Base-by-base conservation (phyloP, 176 grass and related monocot genomes). In the Carex scoparia region DNA sequence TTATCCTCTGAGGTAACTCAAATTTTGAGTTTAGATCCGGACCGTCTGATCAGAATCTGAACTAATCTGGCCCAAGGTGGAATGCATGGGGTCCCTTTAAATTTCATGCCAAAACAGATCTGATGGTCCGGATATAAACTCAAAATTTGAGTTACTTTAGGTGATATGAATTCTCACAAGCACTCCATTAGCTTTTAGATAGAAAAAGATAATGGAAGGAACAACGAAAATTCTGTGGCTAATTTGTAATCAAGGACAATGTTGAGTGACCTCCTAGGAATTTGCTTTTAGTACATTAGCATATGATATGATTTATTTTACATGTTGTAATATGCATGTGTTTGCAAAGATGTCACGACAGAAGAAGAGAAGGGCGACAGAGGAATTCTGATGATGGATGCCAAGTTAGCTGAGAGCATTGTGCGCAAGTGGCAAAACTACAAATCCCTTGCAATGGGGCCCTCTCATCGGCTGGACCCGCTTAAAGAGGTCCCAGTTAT, bases 401-500 rank as follows among this genome's bases (percentile, higher is more conserved):
- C 69, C 9, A 93, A 86, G 51, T 78, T 95, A 55, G 96, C 93
- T 79, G 93, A 94, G 90, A 88, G 84, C 77, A 40, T 94, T 66
- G 86, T 99, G 55, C 88, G 66, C 55, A 99, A 94, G 67, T 99
- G 96, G 96, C 96, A 99, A 84, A 92, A 81, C 58, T 90, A 90
- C 64, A 99, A 99, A 93, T 91, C 93, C 69, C 87, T 86, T 78
- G 91, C 96, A 16, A 79, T 99, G 85, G 96, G 96, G 23, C 38
- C 88, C 68, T 87, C 94, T 77, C 96, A 99, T 94, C 83, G 75
- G 65, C 64, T 88, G 23, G 32, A 56, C 28, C 73, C 80, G 42
- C 84, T 99, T 79, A 88, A 91, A 88, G 96, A 95, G 93, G 96
- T 99, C 37, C 56, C n/a, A 12, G 0, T 19, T 40, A 38, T 40